Percentiles rank a stretch among this genome's conserved stretches.
Conservation (phyloP, 495 filamentous ascomycete species). For the Bacidia rubella region DNA sequence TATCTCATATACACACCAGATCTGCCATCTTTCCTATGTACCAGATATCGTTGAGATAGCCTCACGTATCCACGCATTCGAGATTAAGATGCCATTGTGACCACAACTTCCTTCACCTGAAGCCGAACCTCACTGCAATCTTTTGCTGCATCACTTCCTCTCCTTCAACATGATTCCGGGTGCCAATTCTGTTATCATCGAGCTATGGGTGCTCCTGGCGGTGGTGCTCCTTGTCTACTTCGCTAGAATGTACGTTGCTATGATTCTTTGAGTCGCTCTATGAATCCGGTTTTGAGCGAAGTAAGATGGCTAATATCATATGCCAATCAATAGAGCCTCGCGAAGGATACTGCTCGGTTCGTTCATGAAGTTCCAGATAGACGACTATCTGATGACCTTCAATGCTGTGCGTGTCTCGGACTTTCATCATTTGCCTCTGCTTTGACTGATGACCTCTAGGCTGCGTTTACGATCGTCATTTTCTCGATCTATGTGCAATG, state of each 20-base stretch:
- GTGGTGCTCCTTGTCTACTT: constrained; percentile 1
- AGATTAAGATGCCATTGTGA: too few species aligned
- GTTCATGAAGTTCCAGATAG: constrained; percentile 32
- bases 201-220: neutral
- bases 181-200: neutral
- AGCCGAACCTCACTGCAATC: too few species aligned
- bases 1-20: too few species aligned
- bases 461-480: constrained; percentile 36
- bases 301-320: too few species aligned
- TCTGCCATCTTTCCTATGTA: too few species aligned
- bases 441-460: constrained; percentile 17
- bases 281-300: neutral
- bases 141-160: neutral
- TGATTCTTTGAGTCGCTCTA: too few species aligned
- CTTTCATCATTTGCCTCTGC: neutral
- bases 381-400: constrained; percentile 42
- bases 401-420: constrained; percentile 25
- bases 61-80: too few species aligned
- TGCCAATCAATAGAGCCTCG: constrained; percentile 16
- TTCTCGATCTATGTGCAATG: constrained; percentile 36
- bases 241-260: constrained; percentile 3
- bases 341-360: constrained; percentile 31
- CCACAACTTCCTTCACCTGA: too few species aligned
- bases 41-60: too few species aligned
- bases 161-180: constrained; percentile 4